Conservation (phyloP, 208 protist genomes). For the Leishmania turanica region DNA sequence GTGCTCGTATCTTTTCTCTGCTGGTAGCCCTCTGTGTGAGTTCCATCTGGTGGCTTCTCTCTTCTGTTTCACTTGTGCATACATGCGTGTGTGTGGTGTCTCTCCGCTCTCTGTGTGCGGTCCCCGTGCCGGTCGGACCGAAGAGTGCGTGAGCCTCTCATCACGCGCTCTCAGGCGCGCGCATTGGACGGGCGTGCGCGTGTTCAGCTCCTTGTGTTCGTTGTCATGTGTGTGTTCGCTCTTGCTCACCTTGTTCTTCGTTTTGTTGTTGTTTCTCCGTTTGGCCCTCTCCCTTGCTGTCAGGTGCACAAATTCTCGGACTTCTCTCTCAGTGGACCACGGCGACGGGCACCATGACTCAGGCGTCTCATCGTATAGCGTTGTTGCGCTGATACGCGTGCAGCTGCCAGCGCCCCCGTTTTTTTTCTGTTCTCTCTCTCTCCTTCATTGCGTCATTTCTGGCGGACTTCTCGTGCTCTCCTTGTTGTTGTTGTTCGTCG, state of each 20-base stretch:
- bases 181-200: not conserved
- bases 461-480: too few relatives aligned
- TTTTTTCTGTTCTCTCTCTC: too few relatives aligned
- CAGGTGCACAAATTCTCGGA: not conserved
- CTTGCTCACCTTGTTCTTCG: not conserved
- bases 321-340: not conserved
- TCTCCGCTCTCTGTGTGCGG: not conserved
- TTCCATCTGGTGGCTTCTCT: not conserved
- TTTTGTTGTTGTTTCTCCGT: constrained; percentile 12
- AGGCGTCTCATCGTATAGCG: not conserved
- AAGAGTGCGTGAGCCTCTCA: not conserved
- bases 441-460: not conserved
- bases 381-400: not conserved
- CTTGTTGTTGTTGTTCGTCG: too few relatives aligned
- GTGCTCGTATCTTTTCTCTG: not conserved
- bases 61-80: not conserved
- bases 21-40: not conserved
- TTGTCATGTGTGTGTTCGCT: not conserved
- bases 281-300: constrained; percentile 1
- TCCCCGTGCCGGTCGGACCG: not conserved
- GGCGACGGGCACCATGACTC: too few relatives aligned
- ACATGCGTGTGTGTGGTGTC: too few relatives aligned
- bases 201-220: too few relatives aligned
- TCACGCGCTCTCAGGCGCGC: not conserved
- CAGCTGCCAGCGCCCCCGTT: not conserved